Evolutionary conservation across 768 basidiomycete genomes (phyloP), one percentile per base, ranked within the genome.

Genomic region (Russula sp.): DNA sequence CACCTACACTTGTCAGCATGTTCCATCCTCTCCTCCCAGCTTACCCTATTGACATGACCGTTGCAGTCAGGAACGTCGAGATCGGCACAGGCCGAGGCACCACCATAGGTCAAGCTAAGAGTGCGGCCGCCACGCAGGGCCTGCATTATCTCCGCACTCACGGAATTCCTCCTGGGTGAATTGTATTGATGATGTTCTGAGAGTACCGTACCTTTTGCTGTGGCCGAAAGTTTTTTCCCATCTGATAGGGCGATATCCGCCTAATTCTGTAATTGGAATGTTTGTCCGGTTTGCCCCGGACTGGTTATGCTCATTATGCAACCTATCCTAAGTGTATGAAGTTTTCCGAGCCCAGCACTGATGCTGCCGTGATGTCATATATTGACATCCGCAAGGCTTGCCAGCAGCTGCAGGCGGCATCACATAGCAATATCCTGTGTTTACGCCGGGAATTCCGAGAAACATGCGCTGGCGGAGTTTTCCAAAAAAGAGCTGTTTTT

Each of bases 1-100:
- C 6, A 55, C 32, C 0, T 64, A 60, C 27, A 45, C 4, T 9
- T 64, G 63, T 64, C 3, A 60, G 63, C 7, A 3, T 37, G 9
- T 64, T 60, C 27, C 18, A 14, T 14, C 8, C 14, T 27, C 11
- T 16, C 34, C 11, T n/a, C 18, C 18, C 8, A 18, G 39, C 34
- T 5, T 14, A n/a, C 35, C 13, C 7, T 18, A 8, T 27, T 60
- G 4, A 64, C 42, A 1, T 7, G 13, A 22, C 20, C 51, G 9
- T 10, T 35, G 13, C 40, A 64, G 63, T 60, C 49, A 39, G 54
- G 3, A 10, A 1, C 6, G 11, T 32, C 9, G 4, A 18, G 34
- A n/a, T 64, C 5, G 63, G 63, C 18, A 45, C 11, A 1, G 63
- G 59, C n/a, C 1, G 0, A 2, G 63, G 47, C 6, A 13, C 3